Evolutionary conservation across 2,329 filamentous ascomycete genomes (phyloP), one percentile per base, ranked within the genome.

Genomic region (Alternaria consortialis): DNA sequence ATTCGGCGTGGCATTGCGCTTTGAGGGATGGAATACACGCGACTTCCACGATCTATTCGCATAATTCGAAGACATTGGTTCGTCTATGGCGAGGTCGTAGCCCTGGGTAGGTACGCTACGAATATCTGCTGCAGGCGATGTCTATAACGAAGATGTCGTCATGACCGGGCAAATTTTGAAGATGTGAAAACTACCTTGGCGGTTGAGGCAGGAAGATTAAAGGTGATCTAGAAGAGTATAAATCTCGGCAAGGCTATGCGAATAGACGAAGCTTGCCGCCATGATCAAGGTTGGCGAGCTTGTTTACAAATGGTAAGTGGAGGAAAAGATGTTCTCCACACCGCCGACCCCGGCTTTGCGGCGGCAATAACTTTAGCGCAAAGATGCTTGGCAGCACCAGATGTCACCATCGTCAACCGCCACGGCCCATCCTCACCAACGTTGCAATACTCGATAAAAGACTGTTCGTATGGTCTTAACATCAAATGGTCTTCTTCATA

Each of bases 1-100:
- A 23, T 52, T 54, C 1, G 52, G 6, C 7, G 37, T 46, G 9
- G 57, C 36, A 44, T 54, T 55, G 46, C 56, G 53, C 9, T 61
- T 54, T 20, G 55, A 42, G 17, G 43, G 32, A 13, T 27, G 25
- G 20, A 48, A 25, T 27, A 65, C 43, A 20, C 67, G 69, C 32
- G 68, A 67, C 34, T 69, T 72, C 52, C 65, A 65, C n/a, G 70
- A 69, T 29, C 51, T 56, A 20, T 66, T 68, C n/a, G 62, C 46
- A 20, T 50, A 37, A n/a, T 50, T 23, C 20, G 32, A 61, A 5
- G 70, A 66, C 29, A 64, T 43, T n/a, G 64, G 62, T 11, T 60
- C 46, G 34, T 56, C 66, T 43, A 68, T 69, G 13, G 68, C 57
- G 27, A 66, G 56, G 53, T 66, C 62, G 44, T 71, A 64, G 52